Evolutionary conservation across 176 grass and related monocot species (phyloP).

Genomic region (Eremochloa ophiuroides): DNA sequence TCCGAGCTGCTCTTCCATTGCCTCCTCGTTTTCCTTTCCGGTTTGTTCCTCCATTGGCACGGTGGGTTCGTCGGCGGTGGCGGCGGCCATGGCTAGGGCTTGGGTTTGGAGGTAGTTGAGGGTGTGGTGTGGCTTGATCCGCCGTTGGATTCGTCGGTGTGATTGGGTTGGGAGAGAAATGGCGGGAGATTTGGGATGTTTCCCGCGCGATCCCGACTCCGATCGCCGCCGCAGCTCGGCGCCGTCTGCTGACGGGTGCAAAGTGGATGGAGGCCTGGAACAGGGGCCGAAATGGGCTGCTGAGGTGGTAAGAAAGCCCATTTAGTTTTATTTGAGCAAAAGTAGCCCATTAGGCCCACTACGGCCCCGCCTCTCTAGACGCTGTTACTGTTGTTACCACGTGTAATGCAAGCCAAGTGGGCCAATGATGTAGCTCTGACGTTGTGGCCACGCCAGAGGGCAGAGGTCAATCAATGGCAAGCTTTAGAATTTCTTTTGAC

Average conservation of each 20-base stretch:
- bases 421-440: background rate
- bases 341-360: background rate
- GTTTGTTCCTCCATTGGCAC: background rate
- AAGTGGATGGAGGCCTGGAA: background rate
- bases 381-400: too few species aligned
- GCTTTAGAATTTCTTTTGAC: background rate
- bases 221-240: too few species aligned
- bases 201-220: slow-evolving; percentile 23
- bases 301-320: background rate
- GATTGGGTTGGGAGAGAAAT: background rate
- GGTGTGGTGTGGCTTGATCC: background rate
- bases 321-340: background rate
- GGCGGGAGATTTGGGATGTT: slow-evolving; percentile 11
- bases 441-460: background rate
- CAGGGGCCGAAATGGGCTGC: background rate
- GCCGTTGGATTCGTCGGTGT: background rate
- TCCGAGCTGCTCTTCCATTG: background rate
- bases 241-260: background rate
- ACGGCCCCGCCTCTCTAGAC: too few species aligned
- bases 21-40: background rate
- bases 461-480: background rate
- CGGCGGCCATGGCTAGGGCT: slow-evolving; percentile 28
- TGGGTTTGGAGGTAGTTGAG: background rate
- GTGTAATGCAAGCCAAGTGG: too few species aligned
- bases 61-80: background rate